These are phyloP conservation scores for Leptodermis oblonga DNA, from an alignment of 257 asterid genomes.

Conservation along the genomic window DNA sequence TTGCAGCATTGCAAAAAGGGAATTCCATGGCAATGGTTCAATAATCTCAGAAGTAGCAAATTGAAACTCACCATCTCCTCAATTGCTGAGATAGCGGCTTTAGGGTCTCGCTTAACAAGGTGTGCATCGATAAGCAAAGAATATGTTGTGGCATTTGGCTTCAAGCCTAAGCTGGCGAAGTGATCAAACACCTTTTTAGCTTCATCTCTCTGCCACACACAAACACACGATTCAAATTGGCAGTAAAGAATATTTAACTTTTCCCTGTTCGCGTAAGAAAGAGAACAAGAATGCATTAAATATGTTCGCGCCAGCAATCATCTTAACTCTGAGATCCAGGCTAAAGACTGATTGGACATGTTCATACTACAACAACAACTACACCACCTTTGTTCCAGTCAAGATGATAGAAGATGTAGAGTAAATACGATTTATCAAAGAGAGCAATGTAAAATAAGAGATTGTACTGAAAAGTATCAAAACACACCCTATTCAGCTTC, in stretches of 20 bases:
- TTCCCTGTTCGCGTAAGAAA: background rate
- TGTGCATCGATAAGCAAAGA: conserved; percentile 75
- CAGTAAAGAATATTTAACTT: background rate
- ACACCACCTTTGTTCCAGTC: background rate
- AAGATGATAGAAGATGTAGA: background rate
- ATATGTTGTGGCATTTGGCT: conserved; percentile 70
- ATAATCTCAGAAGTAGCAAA: background rate
- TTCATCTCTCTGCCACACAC: conserved; percentile 80
- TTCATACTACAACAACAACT: background rate
- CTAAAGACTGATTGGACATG: background rate
- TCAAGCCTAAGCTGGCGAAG: conserved; percentile 57
- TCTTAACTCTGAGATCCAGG: background rate
- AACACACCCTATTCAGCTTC: conserved; percentile 65
- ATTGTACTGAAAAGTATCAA: background rate
- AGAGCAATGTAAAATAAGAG: background rate
- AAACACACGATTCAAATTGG: conserved; percentile 11
- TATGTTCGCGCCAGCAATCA: background rate
- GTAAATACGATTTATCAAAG: background rate
- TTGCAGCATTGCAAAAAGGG: background rate
- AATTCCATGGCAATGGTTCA: background rate
- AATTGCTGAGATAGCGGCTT: conserved; percentile 63
- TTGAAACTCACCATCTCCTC: conserved; percentile 85
- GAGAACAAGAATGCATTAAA: background rate
- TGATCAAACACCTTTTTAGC: conserved; percentile 83
- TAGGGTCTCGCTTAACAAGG: conserved; percentile 62